Evolutionary conservation across 495 filamentous ascomycete genomes (phyloP), one percentile per base, ranked within the genome.

Genomic region (Stereocaulon alpinum): DNA sequence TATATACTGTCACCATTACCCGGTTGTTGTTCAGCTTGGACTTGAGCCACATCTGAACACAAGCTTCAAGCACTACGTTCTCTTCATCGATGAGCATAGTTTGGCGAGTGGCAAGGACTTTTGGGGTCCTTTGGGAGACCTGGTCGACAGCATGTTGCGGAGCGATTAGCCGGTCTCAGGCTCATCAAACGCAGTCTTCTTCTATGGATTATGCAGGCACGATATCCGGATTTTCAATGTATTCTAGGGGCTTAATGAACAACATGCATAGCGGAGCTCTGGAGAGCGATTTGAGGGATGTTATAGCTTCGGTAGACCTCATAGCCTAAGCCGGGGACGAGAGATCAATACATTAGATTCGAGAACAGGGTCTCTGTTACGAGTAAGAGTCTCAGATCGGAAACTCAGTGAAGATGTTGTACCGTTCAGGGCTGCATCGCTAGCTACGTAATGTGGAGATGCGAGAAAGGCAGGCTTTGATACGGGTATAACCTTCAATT

Each of bases 1-100:
- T 72, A 96, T 98, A 66, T 98, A 98, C 80, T 98, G 93, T 80
- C 93, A 98, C 72, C 93, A 98, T 75, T 98, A 98, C 73, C 91
- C 91, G 17, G 93, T 98, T 47, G 86, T 98, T 54, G 86, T 95
- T 34, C 91, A 96, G 64, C 82, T 98, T 30, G 93, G 93, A 32
- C 80, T 98, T 58, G 93, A 98, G 74, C 91, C 93, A 40, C 93
- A 98, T 73, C 82, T 98, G 65, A 98, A 98, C 74, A 98, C 93
- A 49, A 93, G 88, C 76, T 98, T 98, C 82, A 98, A 98, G 79
- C 93, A 98, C 70, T 98, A 97, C 68, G 93, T 95, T 56, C 80
- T 96, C 47, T 96, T 96, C 75, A 89, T 96, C 63, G 87, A 96
- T 68, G 91, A 95, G 78, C 91, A 95, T 73, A 82, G 79, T 61